A percentile compares a stretch with the other conserved stretches of the same genome.
phyloP scores from a whole-genome alignment of 83 land plant genomes.

The Diphasiastrum complanatum region DNA sequence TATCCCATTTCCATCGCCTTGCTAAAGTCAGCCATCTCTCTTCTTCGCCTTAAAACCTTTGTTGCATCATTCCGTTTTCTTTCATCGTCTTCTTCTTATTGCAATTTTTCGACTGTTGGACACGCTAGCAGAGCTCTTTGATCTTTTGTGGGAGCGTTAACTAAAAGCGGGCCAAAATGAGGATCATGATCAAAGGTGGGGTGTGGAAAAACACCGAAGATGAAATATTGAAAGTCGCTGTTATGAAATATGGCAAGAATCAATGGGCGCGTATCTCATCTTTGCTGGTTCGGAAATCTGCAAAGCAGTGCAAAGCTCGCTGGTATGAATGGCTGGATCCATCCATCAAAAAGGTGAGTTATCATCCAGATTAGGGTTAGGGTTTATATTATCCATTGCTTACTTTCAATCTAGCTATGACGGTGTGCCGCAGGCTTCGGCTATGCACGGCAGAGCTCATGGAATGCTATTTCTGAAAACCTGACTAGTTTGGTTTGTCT shows the following conservation, averaged over 20 bases:
- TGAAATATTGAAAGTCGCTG: conserved; percentile 95
- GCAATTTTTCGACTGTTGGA: no score
- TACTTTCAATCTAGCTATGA: no score
- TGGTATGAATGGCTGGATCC: conserved; percentile 99
- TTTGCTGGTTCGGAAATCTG: conserved; percentile 82
- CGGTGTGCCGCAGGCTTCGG: no score
- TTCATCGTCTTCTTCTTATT: no score
- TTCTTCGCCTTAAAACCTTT: no score
- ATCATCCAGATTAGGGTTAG: not conserved
- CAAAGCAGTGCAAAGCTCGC: conserved; percentile 96
- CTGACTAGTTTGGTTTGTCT: not conserved
- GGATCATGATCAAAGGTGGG: conserved; percentile 98
- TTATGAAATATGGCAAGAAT: conserved; percentile 97
- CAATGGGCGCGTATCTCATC: conserved; percentile 98
- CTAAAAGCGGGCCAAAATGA: conserved; percentile 62
- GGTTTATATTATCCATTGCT: conserved; percentile 7
- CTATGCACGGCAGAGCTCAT: no score
- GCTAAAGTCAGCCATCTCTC: no score
- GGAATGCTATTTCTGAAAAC: not conserved
- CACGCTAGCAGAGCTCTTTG: no score
- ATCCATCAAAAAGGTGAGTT: conserved; percentile 80
- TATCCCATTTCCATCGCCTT: no score
- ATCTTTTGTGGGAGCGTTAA: no score
- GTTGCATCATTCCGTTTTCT: no score
- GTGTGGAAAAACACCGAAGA: conserved; percentile 99